Conservation (phyloP, 2,329 filamentous ascomycete genomes). For the Periconia sp. region DNA sequence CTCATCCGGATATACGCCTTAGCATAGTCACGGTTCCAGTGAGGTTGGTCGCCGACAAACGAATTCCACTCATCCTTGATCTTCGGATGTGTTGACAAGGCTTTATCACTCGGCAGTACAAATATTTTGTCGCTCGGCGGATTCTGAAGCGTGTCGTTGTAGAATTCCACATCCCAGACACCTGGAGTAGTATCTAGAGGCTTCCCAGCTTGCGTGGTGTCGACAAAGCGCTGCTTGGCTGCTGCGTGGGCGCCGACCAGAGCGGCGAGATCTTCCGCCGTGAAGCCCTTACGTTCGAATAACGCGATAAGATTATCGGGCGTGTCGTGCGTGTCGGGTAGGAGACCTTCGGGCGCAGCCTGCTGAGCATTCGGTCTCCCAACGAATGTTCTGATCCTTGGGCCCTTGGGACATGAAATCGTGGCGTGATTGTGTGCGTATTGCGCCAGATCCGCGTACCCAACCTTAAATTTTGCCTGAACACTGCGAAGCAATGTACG, state of each 20-base stretch:
- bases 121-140: conserved; percentile 31
- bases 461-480: conserved; percentile 51
- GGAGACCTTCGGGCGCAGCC: conserved; percentile 51
- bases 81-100: conserved; percentile 30
- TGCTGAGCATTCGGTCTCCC: conserved; percentile 54
- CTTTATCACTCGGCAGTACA: conserved; percentile 35
- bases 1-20: conserved; percentile 41
- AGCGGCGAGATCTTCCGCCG: conserved; percentile 57
- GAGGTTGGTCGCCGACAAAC: conserved; percentile 35
- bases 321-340: conserved; percentile 51
- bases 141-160: conserved; percentile 46
- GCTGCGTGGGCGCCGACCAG: conserved; percentile 62
- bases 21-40: conserved; percentile 40
- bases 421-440: conserved; percentile 56
- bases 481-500: conserved; percentile 47
- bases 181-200: conserved; percentile 58
- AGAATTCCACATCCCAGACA: conserved; percentile 60
- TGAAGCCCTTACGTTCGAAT: conserved; percentile 60
- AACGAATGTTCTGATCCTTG: conserved; percentile 57
- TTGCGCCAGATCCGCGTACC: conserved; percentile 62
- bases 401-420: conserved; percentile 59
- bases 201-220: conserved; percentile 43
- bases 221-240: conserved; percentile 55
- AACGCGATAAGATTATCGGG: conserved; percentile 54
- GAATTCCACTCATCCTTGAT: conserved; percentile 31